Base-by-base conservation (phyloP, 768 basidiomycete species). In the Leucocoprinus sp. region DNA sequence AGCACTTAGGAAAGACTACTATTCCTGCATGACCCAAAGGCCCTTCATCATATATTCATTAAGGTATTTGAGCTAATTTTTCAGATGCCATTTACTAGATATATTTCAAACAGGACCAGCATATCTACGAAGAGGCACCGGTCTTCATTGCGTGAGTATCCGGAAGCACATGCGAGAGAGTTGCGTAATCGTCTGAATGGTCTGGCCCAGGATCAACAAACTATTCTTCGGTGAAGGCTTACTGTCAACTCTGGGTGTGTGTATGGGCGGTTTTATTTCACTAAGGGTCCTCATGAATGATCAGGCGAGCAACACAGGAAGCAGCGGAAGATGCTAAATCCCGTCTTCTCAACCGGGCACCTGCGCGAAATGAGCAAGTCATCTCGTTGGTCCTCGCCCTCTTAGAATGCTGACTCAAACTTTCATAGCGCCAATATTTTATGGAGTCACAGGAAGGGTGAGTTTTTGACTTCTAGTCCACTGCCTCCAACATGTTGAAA, bases 271-370 rank as follows among this genome's bases (percentile, higher is more conserved):
- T n/a, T 14, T 11, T 31, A 31, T 11, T 39, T 29, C 14, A 19
- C n/a, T 2, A 31, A 17, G 14, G 12, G 27, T 35, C 12, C 43
- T 5, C 17, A 31, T 18, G 28, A 17, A 8, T 6, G 8, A 8
- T 14, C 35, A 71, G 71, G 71, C n/a, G 62, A 67, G 22, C 59
- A 64, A 14, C 71, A 72, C 50, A 56, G 60, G 18, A 65, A 60
- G 21, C 71, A 72, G 47, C 62, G 69, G 11, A 71, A 68, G 42
- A 62, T 71, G 57, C 54, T 74, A 18, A 71, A 66, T 35, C 71
- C 72, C 0, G 64, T 70, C 5, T 74, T 74, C 50, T 66, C 69
- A 0, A 57, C 59, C 26, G 56, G 59, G 0, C 68, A 72, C 50
- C 57, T 73, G 62, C 68, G 69, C 8, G 51, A 57, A 37, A 58